Base-by-base conservation (phyloP, 768 basidiomycete species). In the Amyloporia xantha region DNA sequence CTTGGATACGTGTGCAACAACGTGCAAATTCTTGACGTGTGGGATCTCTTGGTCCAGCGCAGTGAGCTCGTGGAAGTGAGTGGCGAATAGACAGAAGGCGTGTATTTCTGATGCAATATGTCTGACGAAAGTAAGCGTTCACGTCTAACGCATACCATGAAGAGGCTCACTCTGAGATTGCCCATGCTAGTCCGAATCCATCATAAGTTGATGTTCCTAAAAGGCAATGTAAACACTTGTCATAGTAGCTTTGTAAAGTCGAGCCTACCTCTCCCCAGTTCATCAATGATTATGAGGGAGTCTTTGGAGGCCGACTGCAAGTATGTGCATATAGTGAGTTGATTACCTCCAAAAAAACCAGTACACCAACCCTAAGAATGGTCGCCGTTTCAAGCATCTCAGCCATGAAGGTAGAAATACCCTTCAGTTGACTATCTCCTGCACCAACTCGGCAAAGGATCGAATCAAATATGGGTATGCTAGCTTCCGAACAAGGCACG, bases 301-400 rank as follows among this genome's bases (percentile, higher is more conserved):
- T 98, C 82, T 57, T 83, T 84, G 0, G 91, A 90, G 0, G 96
- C 93, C 24, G 90, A 86, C 92, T 96, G 52, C 15, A 30, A 24
- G 12, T 21, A 5, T 53, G 11, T 52, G 27, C 17, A n/a, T 43
- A 43, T 20, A 38, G 19, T 4, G n/a, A 5, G 9, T 5, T 10
- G 40, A n/a, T n/a, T n/a, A n/a, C n/a, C n/a, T n/a, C n/a, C n/a
- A n/a, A n/a, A n/a, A 20, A 12, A 37, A 11, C 28, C 23, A 25
- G 13, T 9, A 13, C 35, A 24, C 81, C 24, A 30, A 91, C 91
- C 59, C 86, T 78, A 37, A 99, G 76, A 59, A 98, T 98, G 0
- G 89, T 91, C 0, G 96, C 94, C 0, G 94, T 98, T 66, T 99
- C 96, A 24, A 99, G 76, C 96, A 98, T 98, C 67, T 99, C 96